phyloP scores from a whole-genome alignment of 495 filamentous ascomycete genomes.

The Saxophila tyrrhenica region DNA sequence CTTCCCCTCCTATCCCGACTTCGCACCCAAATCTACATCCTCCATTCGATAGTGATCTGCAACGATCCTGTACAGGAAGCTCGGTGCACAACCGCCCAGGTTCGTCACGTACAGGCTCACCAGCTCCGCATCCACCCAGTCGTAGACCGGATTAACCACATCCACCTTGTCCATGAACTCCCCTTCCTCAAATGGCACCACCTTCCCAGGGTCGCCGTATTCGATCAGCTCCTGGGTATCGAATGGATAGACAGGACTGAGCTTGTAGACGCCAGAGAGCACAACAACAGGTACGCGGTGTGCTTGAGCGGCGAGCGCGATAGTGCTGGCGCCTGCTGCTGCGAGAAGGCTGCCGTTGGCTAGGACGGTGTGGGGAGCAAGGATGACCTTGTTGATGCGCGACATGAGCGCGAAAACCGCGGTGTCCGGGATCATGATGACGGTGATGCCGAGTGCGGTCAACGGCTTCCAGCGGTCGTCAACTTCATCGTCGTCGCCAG shows the following conservation, averaged over 20 bases:
- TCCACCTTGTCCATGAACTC: constrained; percentile 63
- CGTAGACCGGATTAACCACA: constrained; percentile 67
- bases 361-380: constrained; percentile 73
- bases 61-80: constrained; percentile 22
- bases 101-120: constrained; percentile 89
- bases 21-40: constrained; percentile 18
- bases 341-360: constrained; percentile 77
- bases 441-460: constrained; percentile 61
- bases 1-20: background rate
- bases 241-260: constrained; percentile 77
- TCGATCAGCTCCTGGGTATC: constrained; percentile 67
- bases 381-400: constrained; percentile 83
- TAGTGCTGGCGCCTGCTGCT: constrained; percentile 62
- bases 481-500: constrained; percentile 38
- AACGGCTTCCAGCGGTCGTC: constrained; percentile 62
- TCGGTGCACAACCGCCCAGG: constrained; percentile 63
- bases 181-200: constrained; percentile 63
- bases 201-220: constrained; percentile 63
- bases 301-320: constrained; percentile 70
- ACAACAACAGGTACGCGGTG: constrained; percentile 75
- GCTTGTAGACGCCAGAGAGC: constrained; percentile 76
- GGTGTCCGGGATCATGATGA: constrained; percentile 71
- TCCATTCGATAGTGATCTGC: constrained; percentile 24
- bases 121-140: constrained; percentile 70
- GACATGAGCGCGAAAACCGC: constrained; percentile 87